Percentiles rank a stretch among this genome's conserved stretches.
These are phyloP conservation scores for Cercospora canescens DNA, from an alignment of 2,329 filamentous ascomycete species.

Conservation along the genomic window DNA sequence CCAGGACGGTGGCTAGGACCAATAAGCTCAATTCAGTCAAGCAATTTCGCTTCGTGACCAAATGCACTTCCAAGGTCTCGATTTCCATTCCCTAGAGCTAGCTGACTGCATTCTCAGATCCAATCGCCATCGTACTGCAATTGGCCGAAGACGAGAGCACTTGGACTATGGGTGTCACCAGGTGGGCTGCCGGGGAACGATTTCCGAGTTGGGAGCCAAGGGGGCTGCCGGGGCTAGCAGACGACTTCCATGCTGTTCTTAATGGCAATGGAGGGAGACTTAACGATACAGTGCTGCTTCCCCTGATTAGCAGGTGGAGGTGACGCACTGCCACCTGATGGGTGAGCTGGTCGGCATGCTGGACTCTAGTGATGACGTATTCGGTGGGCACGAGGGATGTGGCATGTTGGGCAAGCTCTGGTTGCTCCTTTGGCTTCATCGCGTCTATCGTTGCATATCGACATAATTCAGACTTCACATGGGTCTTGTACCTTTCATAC, in stretches of 20 bases:
- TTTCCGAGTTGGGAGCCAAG: no score
- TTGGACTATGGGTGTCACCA: background rate
- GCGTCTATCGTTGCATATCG: constrained; percentile 16
- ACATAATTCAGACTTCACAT: constrained; percentile 8
- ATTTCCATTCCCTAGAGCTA: background rate
- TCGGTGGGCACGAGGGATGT: background rate
- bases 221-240: background rate
- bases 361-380: background rate
- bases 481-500: constrained; percentile 28
- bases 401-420: background rate
- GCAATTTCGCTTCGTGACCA: background rate
- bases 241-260: background rate
- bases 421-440: constrained; percentile 3
- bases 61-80: background rate
- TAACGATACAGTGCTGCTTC: background rate
- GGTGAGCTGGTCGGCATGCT: background rate
- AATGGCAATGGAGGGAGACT: background rate
- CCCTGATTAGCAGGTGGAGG: background rate
- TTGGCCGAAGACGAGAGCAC: background rate
- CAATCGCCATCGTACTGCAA: background rate
- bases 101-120: background rate
- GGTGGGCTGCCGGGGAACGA: no score
- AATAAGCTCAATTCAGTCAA: background rate
- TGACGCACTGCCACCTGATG: no score
- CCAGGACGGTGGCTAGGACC: background rate